Percentiles rank a stretch among this genome's conserved stretches.
Conservation (phyloP, 192 early-diverging fungal genomes). For the Phycomyces nitens region DNA sequence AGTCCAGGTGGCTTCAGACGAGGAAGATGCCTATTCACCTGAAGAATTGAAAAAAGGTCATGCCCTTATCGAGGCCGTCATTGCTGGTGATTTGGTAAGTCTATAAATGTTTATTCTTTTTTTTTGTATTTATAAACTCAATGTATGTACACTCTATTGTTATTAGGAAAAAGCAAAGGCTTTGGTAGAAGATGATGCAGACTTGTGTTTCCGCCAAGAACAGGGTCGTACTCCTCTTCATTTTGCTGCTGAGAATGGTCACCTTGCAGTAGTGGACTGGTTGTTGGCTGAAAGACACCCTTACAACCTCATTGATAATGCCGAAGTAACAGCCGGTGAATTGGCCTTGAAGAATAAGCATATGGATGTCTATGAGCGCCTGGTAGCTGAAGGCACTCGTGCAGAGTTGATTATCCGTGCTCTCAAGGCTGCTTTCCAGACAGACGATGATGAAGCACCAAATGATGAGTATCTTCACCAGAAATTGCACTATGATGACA, state of each 20-base stretch:
- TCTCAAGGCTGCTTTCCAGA: conserved; percentile 35
- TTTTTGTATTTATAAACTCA: no score
- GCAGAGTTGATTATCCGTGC: conserved; percentile 76
- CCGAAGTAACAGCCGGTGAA: conserved; percentile 79
- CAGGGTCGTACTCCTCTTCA: conserved; percentile 62
- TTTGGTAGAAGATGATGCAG: conserved; percentile 46
- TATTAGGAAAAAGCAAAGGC: conserved; percentile 41
- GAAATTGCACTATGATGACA: conserved; percentile 78
- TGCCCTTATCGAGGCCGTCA: conserved; percentile 22
- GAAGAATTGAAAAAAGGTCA: conserved; percentile 30
- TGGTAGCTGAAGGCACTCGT: conserved; percentile 84
- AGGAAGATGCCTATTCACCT: conserved; percentile 23
- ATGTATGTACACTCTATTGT: no score
- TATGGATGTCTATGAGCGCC: conserved; percentile 62
- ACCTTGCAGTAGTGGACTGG: conserved; percentile 58
- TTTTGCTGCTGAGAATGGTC: conserved; percentile 66
- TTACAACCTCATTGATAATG: conserved; percentile 80
- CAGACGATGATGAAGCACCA: conserved; percentile 45
- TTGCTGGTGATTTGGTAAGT: conserved; percentile 27
- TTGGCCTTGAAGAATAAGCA: conserved; percentile 70
- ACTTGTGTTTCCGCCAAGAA: conserved; percentile 52
- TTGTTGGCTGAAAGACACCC: conserved; percentile 65
- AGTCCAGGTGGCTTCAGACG: conserved; percentile 8
- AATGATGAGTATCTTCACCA: conserved; percentile 78
- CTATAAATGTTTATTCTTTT: no score